Conservation (phyloP, 805 yeast genomes). For the Wickerhamomyces pijperi region DNA sequence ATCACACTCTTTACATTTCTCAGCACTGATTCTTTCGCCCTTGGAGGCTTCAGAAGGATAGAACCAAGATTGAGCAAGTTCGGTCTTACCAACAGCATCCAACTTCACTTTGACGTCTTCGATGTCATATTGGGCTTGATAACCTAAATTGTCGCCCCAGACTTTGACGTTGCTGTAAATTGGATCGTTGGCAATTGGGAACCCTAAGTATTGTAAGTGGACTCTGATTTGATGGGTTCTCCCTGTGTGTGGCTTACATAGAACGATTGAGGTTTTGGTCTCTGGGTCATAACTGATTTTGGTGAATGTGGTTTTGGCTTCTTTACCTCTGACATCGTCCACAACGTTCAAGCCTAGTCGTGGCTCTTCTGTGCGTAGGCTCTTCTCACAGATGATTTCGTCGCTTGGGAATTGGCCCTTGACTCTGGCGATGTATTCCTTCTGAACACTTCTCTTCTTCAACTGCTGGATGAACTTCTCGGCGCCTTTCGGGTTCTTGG, state of each 20-base stretch:
- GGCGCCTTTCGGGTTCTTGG: conserved; percentile 6
- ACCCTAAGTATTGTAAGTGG: conserved; percentile 76
- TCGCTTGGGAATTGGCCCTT: conserved; percentile 72
- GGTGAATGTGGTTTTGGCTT: conserved; percentile 60
- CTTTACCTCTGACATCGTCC: conserved; percentile 32
- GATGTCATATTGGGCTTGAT: conserved; percentile 39
- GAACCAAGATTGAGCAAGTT: conserved; percentile 58
- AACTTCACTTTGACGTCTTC: conserved; percentile 36
- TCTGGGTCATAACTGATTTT: conserved; percentile 17
- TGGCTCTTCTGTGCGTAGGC: conserved; percentile 64
- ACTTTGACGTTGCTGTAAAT: conserved; percentile 59
- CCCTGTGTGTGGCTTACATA: conserved; percentile 83
- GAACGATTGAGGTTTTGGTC: conserved; percentile 38
- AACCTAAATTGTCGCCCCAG: conserved; percentile 77
- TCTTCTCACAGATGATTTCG: conserved; percentile 47
- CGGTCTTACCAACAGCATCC: conserved; percentile 60
- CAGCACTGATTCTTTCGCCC: conserved; percentile 26
- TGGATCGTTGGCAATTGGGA: conserved; percentile 89
- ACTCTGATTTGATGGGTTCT: conserved; percentile 94
- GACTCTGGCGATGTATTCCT: conserved; percentile 81
- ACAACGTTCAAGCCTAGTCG: conserved; percentile 33
- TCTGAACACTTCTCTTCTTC: conserved; percentile 59
- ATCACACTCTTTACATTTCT: conserved; percentile 13
- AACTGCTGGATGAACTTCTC: conserved; percentile 51
- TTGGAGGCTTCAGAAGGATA: conserved; percentile 57